Percentiles rank a stretch among this genome's conserved stretches.
These are phyloP conservation scores for Oxytropis ochrocephala DNA, from an alignment of 306 rosid genomes.

Conservation along the genomic window DNA sequence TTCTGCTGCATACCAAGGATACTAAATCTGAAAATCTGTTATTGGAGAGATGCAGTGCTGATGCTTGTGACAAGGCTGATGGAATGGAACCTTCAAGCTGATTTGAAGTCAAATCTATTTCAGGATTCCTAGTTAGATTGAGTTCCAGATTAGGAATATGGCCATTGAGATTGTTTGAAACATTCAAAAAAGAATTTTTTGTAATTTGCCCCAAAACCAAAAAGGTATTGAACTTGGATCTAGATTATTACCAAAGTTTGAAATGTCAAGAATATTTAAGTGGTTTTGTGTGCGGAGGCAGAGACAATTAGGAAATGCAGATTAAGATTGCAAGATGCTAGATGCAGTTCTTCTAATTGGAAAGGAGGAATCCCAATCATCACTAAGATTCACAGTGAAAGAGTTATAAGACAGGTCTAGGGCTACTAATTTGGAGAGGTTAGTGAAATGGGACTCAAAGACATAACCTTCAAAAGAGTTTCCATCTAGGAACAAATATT, in stretches of 20 bases:
- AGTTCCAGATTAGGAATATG: not conserved
- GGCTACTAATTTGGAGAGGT: not conserved
- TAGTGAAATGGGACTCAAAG: not conserved
- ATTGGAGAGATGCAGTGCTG: not conserved
- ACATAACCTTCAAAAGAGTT: not conserved
- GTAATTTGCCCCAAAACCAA: not conserved
- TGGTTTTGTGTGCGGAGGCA: slow-evolving; percentile 2
- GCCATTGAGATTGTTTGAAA: not conserved
- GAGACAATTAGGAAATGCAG: not conserved
- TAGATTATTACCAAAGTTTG: not conserved
- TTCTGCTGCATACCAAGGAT: not conserved
- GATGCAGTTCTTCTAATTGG: rapidly evolving
- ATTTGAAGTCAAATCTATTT: not conserved
- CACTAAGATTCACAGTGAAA: not conserved
- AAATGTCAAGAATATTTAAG: rapidly evolving
- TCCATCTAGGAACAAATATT: rapidly evolving
- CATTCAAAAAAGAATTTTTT: rapidly evolving
- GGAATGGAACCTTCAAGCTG: slow-evolving; percentile 5
- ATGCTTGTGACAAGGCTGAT: not conserved
- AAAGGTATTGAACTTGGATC: not conserved
- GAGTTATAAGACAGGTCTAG: not conserved
- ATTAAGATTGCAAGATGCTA: not conserved
- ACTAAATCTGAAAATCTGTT: not conserved
- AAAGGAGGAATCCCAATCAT: slow-evolving; percentile 18
- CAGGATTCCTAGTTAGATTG: not conserved